Conservation (phyloP, 805 yeast species). For the Yamadazyma insecticola region DNA sequence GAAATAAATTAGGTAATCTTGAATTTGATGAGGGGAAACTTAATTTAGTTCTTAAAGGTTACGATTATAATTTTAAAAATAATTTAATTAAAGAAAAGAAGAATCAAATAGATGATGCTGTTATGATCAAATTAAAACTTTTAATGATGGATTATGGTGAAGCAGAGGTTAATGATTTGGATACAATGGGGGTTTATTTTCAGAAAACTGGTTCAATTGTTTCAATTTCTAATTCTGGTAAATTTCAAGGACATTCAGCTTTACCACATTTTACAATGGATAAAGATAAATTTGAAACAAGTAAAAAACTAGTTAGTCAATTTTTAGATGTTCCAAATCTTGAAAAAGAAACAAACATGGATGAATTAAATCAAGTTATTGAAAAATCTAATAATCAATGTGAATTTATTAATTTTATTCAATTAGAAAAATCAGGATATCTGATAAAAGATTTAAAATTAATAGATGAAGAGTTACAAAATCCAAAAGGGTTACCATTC, state of each 20-base stretch:
- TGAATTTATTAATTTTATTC: conserved; percentile 68
- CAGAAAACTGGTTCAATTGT: conserved; percentile 61
- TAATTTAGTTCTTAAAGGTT: conserved; percentile 18
- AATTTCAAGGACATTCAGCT: conserved; percentile 57
- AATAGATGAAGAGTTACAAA: conserved; percentile 67
- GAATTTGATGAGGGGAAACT: conserved; percentile 24
- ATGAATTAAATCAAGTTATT: conserved; percentile 31
- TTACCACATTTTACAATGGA: conserved; percentile 52
- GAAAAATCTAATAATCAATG: conserved; percentile 44
- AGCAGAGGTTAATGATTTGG: conserved; percentile 44
- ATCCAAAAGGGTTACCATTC: conserved; percentile 80
- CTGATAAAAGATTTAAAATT: conserved; percentile 46
- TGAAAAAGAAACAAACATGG: conserved; percentile 34
- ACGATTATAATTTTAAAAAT: conserved; percentile 19
- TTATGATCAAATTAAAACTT: conserved; percentile 25
- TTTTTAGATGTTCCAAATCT: conserved; percentile 40
- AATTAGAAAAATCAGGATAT: conserved; percentile 57
- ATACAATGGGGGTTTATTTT: conserved; percentile 60
- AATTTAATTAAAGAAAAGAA: conserved; percentile 9
- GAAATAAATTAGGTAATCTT: conserved; percentile 22
- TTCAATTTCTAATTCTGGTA: conserved; percentile 56
- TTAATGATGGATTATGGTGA: conserved; percentile 42
- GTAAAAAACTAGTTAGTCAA: conserved; percentile 42
- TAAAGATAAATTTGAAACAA: conserved; percentile 37
- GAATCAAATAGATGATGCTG: conserved; percentile 26